Conservation (phyloP, 2,329 filamentous ascomycete genomes). For the Coleophoma crateriformis region DNA sequence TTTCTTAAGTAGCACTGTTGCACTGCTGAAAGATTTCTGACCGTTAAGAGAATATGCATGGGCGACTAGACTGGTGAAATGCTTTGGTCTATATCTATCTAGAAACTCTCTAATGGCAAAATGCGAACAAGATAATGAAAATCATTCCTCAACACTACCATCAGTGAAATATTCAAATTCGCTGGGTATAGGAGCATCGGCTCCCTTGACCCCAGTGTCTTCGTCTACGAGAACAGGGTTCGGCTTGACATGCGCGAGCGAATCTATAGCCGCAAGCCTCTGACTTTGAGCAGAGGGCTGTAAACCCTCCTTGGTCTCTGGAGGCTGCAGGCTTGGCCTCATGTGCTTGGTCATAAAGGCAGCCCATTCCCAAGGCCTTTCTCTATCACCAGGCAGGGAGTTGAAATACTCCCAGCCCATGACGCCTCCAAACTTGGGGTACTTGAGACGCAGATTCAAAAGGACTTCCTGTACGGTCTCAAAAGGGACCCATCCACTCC, state of each 20-base stretch:
- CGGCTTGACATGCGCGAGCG: not conserved
- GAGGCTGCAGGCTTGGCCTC: slow-evolving; percentile 4
- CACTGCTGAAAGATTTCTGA: too few relatives aligned
- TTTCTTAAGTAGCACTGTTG: too few relatives aligned
- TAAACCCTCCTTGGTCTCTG: not conserved
- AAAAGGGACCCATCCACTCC: slow-evolving; percentile 59
- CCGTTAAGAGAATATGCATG: too few relatives aligned
- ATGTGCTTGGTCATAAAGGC: slow-evolving; percentile 44
- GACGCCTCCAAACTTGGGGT: slow-evolving; percentile 73
- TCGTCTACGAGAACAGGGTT: slow-evolving; percentile 12
- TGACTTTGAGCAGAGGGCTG: not conserved
- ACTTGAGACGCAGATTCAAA: slow-evolving; percentile 48
- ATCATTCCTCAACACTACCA: slow-evolving; percentile 13
- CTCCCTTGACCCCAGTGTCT: slow-evolving; percentile 7
- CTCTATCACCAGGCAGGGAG: slow-evolving; percentile 57
- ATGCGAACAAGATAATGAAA: too few relatives aligned
- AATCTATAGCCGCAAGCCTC: not conserved
- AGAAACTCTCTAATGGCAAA: too few relatives aligned
- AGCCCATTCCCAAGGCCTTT: slow-evolving; percentile 74
- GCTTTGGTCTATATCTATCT: too few relatives aligned
- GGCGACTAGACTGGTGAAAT: too few relatives aligned
- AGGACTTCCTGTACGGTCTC: slow-evolving; percentile 52
- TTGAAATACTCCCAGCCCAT: slow-evolving; percentile 98
- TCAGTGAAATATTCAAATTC: slow-evolving; percentile 22
- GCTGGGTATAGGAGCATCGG: slow-evolving; percentile 17